Conservation (phyloP, 768 basidiomycete genomes). For the Lactarius hatsudake region DNA sequence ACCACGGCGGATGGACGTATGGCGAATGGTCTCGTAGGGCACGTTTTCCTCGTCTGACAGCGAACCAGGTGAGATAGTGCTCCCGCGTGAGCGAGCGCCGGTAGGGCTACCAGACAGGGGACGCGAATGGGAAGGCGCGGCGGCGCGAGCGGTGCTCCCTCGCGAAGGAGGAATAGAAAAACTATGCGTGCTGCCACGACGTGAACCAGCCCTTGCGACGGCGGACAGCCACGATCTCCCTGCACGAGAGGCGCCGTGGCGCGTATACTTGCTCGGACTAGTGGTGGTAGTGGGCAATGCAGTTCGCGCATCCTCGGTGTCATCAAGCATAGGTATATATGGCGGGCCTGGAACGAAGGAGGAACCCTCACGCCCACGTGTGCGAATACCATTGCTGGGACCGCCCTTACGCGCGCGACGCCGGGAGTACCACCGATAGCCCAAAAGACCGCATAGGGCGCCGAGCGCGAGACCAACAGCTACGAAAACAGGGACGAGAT, state of each 20-base stretch:
- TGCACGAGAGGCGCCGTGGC: slow-evolving; percentile 14
- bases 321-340: slow-evolving; percentile 26
- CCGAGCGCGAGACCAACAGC: slow-evolving; percentile 31
- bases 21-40: slow-evolving; percentile 47
- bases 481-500: slow-evolving; percentile 34
- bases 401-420: slow-evolving; percentile 10
- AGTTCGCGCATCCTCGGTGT: background rate
- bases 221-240: slow-evolving; percentile 13
- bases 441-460: slow-evolving; percentile 27
- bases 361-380: slow-evolving; percentile 2
- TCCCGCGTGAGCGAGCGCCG: slow-evolving; percentile 15
- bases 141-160: background rate
- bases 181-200: slow-evolving; percentile 2
- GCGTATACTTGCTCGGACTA: slow-evolving; percentile 26
- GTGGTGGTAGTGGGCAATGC: background rate
- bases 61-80: slow-evolving; percentile 1
- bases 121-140: slow-evolving; percentile 1
- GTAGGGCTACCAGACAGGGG: background rate
- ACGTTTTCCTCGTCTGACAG: slow-evolving; percentile 31
- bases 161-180: background rate
- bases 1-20: slow-evolving; percentile 51
- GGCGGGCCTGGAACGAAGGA: slow-evolving; percentile 32
- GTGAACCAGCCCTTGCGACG: background rate
- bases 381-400: background rate
- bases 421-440: slow-evolving; percentile 25